These are phyloP conservation scores for Pleurotus platypus DNA, from an alignment of 768 basidiomycete genomes.

Conservation along the genomic window DNA sequence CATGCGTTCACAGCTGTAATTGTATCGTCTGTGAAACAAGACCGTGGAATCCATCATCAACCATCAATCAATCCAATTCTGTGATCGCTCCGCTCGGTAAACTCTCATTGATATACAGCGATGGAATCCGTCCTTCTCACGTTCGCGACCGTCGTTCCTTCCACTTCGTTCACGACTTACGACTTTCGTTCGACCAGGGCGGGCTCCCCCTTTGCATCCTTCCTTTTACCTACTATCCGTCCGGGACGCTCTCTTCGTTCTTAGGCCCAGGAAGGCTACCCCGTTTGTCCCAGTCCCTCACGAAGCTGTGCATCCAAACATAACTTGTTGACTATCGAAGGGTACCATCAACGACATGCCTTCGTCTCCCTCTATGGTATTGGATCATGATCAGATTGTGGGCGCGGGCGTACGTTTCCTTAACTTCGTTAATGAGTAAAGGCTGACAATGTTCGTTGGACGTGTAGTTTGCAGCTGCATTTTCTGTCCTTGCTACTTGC, in stretches of 20 bases:
- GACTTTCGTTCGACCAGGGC: slow-evolving; percentile 2
- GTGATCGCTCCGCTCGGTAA: too few species aligned
- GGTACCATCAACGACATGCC: neutral
- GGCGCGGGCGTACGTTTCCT: slow-evolving; percentile 9
- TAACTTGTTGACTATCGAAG: too few species aligned
- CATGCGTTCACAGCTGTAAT: too few species aligned
- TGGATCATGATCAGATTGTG: neutral
- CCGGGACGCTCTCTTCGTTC: neutral
- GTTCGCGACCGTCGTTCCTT: neutral
- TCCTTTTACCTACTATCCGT: neutral
- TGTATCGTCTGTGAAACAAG: too few species aligned
- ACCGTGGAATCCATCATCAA: neutral
- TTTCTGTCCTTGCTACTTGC: slow-evolving; percentile 51
- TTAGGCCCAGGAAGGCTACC: neutral
- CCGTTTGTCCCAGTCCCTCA: too few species aligned
- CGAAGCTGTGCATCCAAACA: too few species aligned
- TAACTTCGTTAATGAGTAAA: neutral
- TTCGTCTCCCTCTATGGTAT: neutral
- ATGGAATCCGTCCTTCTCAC: slow-evolving; percentile 3
- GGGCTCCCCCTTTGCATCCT: neutral
- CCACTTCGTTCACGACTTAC: slow-evolving; percentile 4
- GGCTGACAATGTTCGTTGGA: neutral
- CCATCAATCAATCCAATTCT: slow-evolving; percentile 4
- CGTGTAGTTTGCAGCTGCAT: slow-evolving; percentile 42
- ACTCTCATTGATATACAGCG: neutral